Evolutionary conservation across 106 monocot genomes (phyloP).

Genomic region (Agapanthus africanus): DNA sequence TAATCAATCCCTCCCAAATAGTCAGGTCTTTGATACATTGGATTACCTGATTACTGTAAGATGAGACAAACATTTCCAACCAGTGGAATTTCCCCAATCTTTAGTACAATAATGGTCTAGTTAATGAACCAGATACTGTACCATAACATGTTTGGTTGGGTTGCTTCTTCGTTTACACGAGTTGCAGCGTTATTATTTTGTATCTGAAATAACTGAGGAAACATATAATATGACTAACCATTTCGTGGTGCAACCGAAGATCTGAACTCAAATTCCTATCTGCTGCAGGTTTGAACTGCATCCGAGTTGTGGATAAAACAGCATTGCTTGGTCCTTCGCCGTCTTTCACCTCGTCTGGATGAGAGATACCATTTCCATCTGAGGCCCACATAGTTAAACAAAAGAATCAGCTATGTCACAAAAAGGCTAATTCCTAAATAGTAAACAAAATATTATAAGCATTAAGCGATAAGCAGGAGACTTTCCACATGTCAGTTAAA

Average conservation of each 20-base stretch:
- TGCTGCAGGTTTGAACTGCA: constrained; percentile 3
- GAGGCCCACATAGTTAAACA: not conserved
- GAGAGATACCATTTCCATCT: constrained; percentile 4
- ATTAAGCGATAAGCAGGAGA: no score
- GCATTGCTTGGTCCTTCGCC: constrained; percentile 4
- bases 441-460: no score
- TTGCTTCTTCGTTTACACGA: not conserved
- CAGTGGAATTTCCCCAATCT: not conserved
- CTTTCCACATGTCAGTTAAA: no score
- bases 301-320: not conserved
- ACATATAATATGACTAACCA: constrained; percentile 1
- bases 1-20: not conserved
- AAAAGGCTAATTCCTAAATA: no score
- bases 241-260: not conserved
- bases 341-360: not conserved
- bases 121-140: not conserved
- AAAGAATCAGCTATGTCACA: not conserved
- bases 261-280: constrained; percentile 8
- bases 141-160: not conserved
- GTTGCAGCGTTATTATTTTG: no score
- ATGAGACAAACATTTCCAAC: no score
- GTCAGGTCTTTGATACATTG: not conserved
- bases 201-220: not conserved
- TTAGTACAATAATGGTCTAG: not conserved
- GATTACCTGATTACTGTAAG: not conserved